Percentiles rank a stretch among this genome's conserved stretches.
Conservation (phyloP, 148 eudicot genomes). For the Oxyria digyna region DNA sequence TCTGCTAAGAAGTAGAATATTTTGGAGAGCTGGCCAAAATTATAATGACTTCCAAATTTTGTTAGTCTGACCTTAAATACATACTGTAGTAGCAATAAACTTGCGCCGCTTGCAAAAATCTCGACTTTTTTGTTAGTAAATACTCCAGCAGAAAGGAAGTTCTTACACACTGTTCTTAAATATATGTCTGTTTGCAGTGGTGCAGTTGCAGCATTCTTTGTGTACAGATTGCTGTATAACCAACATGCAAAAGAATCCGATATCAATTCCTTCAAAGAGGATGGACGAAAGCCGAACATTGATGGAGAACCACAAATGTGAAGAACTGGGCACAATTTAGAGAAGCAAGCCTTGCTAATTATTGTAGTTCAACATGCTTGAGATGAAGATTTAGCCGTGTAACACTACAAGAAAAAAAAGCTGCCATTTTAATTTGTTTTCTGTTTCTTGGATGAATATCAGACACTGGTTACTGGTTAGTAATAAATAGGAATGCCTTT, state of each 20-base stretch:
- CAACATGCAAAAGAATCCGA: background rate
- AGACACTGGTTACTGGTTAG: background rate
- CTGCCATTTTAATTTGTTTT: background rate
- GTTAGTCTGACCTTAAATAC: too few species aligned
- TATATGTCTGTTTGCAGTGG: constrained; percentile 30
- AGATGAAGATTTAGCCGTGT: background rate
- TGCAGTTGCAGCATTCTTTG: constrained; percentile 57
- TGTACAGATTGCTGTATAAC: constrained; percentile 27
- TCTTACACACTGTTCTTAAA: background rate
- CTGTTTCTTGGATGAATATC: background rate
- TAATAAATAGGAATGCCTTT: constrained; percentile 1
- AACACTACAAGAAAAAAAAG: background rate
- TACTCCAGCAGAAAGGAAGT: background rate
- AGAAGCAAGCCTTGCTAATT: background rate
- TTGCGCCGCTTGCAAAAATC: background rate
- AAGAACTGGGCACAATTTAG: background rate
- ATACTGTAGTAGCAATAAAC: too few species aligned
- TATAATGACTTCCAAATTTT: too few species aligned
- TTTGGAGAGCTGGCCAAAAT: too few species aligned
- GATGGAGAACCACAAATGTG: constrained; percentile 14
- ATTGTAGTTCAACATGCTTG: background rate
- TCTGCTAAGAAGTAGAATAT: too few species aligned
- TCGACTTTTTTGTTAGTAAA: background rate
- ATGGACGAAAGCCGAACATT: constrained; percentile 20
- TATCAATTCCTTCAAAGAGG: constrained; percentile 15